These are phyloP conservation scores for Auriscalpium orientale DNA, from an alignment of 768 basidiomycete species.

Conservation along the genomic window DNA sequence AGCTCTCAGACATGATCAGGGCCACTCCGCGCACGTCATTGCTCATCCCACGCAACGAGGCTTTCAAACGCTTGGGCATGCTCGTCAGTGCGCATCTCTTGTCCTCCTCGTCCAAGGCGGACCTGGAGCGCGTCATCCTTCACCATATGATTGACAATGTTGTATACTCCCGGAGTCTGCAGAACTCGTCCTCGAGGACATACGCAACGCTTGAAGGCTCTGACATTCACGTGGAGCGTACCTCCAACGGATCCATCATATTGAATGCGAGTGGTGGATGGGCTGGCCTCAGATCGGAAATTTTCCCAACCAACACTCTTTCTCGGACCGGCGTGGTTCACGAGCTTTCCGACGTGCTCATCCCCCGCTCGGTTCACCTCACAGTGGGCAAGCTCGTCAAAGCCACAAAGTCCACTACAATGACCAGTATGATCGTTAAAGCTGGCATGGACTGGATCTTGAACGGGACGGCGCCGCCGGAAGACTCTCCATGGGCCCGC, in stretches of 20 bases:
- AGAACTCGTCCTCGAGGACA: constrained; percentile 60
- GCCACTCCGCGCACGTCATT: constrained; percentile 65
- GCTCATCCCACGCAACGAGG: constrained; percentile 84
- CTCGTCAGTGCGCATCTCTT: constrained; percentile 86
- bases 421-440: constrained; percentile 75
- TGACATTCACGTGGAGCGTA: constrained; percentile 63
- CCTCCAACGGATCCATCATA: constrained; percentile 36
- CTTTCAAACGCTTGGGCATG: constrained; percentile 77
- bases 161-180: constrained; percentile 58
- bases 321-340: constrained; percentile 90
- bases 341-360: constrained; percentile 73
- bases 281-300: constrained; percentile 56
- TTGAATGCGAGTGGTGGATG: constrained; percentile 72
- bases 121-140: constrained; percentile 76
- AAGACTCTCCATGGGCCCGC: constrained; percentile 59
- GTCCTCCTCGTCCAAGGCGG: constrained; percentile 64
- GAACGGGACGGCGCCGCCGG: constrained; percentile 74
- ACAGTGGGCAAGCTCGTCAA: constrained; percentile 85
- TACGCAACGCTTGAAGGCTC: constrained; percentile 83
- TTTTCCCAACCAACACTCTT: constrained; percentile 59
- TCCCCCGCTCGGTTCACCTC: constrained; percentile 82
- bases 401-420: constrained; percentile 83
- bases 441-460: constrained; percentile 89
- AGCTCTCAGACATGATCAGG: constrained; percentile 64
- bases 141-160: constrained; percentile 79